Percentiles rank a stretch among this genome's conserved stretches.
Evolutionary conservation across 148 eudicot genomes (phyloP).

Genomic region (Rhododendron simsii): DNA sequence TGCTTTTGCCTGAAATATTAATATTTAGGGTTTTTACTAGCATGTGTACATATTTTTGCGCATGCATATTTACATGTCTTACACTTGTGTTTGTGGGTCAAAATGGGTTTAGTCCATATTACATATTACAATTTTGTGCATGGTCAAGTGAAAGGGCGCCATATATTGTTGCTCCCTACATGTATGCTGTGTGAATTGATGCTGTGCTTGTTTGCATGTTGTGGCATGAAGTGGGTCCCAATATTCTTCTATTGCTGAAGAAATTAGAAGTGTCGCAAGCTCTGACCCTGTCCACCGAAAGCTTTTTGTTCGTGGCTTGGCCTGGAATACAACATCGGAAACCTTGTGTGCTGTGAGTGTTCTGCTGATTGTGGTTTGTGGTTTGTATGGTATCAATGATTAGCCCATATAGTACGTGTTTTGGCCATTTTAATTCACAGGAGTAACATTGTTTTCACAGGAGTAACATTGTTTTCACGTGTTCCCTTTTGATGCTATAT

Average conservation of each 20-base stretch:
- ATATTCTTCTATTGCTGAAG: conserved; percentile 69
- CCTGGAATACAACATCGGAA: conserved; percentile 70
- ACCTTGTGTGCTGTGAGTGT: conserved; percentile 87
- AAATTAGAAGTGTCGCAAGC: conserved; percentile 63
- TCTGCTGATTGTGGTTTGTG: conserved; percentile 26
- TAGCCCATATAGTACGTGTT: neutral
- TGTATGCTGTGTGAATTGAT: conserved; percentile 54
- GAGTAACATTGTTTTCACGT: neutral
- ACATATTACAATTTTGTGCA: neutral
- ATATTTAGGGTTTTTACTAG: neutral
- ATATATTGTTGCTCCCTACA: conserved; percentile 9
- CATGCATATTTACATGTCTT: neutral
- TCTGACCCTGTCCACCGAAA: conserved; percentile 75
- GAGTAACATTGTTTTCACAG: conserved; percentile 1
- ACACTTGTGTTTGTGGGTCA: neutral
- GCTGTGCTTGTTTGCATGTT: conserved; percentile 74
- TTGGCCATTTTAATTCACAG: conserved; percentile 1
- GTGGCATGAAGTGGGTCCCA: conserved; percentile 64
- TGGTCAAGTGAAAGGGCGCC: conserved; percentile 13
- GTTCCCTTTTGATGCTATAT: neutral
- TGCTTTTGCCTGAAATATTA: neutral
- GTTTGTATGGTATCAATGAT: conserved; percentile 17
- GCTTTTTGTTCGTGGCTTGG: conserved; percentile 87
- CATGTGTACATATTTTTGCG: neutral
- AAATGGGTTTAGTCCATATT: neutral